Base-by-base conservation (phyloP, 1,139 yeast species). In the Candida sojae region DNA sequence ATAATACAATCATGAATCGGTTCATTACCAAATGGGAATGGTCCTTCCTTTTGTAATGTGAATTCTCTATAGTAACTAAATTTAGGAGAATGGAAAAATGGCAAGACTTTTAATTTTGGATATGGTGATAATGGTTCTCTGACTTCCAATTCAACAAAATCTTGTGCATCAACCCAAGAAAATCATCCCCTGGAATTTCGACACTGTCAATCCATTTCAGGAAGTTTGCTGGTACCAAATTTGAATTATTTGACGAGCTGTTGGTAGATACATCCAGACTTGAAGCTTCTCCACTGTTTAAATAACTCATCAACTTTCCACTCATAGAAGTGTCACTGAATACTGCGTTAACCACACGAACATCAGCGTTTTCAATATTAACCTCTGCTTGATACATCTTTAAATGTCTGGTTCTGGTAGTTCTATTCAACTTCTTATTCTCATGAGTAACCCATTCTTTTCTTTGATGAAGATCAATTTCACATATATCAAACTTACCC, bases 151-250 rank as follows among this genome's bases (percentile, higher is more conserved):
- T 93, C 98, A 12, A 81, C 73, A 58, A 84, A 93, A 66, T 93
- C 99, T 50, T 88, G 83, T 30, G 79, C 67, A 61, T 93, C 97
- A 45, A 84, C 71, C 98, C 98, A 93, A 0, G 82, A 63, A 70
- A 62, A 54, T 85, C 89, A 45, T 66, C 67, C 30, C 75, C 82
- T 31, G 67, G 64, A 7, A 70, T 66, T 34, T 71, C 70, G 47
- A 73, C 61, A 42, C 65, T 65, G 29, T 59, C 62, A 39, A 61
- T 43, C 68, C 68, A 64, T 33, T 53, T 57, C 38, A 25, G 29
- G 28, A 33, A 42, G 17, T n/a, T 17, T 10, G 44, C 30, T 21
- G 51, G 45, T 44, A 51, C 54, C 17, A 39, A 40, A 10, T 47
- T 39, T 6, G 39, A 23, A 36, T 34, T 40, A 34, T 39, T 42